Percentiles rank a stretch among this genome's conserved stretches.
phyloP scores from a whole-genome alignment of 2,329 filamentous ascomycete species.

The Paecilomyces variotii region DNA sequence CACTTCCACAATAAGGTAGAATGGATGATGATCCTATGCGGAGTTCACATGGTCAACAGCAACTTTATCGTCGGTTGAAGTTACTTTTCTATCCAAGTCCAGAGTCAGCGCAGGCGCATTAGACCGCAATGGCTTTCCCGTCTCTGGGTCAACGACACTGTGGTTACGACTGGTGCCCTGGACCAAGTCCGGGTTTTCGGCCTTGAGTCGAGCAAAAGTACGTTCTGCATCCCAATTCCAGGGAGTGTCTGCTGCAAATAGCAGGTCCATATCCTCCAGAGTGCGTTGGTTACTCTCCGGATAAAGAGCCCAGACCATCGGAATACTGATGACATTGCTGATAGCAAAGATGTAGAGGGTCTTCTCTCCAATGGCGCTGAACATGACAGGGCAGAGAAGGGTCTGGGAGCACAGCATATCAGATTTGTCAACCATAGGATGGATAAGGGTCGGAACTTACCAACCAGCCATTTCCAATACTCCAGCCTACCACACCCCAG shows the following conservation, averaged over 20 bases:
- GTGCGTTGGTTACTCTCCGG: slow-evolving; percentile 68
- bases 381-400: slow-evolving; percentile 53
- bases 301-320: slow-evolving; percentile 65
- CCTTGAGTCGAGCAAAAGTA: slow-evolving; percentile 55
- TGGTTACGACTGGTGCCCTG: slow-evolving; percentile 29
- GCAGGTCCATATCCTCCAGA: slow-evolving; percentile 65
- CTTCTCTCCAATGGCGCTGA: slow-evolving; percentile 57
- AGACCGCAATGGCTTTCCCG: slow-evolving; percentile 13
- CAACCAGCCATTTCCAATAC: slow-evolving; percentile 64
- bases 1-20: neutral
- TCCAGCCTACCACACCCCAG: slow-evolving; percentile 69
- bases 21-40: neutral
- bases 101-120: neutral
- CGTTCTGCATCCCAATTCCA: slow-evolving; percentile 66
- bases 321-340: slow-evolving; percentile 57
- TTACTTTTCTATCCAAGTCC: neutral
- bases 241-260: slow-evolving; percentile 59
- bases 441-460: slow-evolving; percentile 23
- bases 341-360: slow-evolving; percentile 67
- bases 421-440: slow-evolving; percentile 10
- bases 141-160: slow-evolving; percentile 25
- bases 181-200: slow-evolving; percentile 48
- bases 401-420: slow-evolving; percentile 20
- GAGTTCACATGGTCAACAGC: neutral
- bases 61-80: neutral